Conservation (phyloP, 768 basidiomycete species). For the Termitomyces sp. region DNA sequence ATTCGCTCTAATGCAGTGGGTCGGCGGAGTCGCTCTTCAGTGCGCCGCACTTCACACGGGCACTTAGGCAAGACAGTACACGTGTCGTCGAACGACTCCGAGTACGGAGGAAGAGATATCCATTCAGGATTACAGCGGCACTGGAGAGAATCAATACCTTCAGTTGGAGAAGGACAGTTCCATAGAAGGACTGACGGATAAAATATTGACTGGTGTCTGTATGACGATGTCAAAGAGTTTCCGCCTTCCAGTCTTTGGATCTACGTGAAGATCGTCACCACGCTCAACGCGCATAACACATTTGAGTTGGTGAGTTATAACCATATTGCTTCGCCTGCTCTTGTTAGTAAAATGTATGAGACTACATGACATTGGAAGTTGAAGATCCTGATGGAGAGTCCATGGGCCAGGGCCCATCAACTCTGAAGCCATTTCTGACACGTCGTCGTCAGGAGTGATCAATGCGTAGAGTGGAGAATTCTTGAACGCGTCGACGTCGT, state of each 20-base stretch:
- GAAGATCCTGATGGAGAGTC: slow-evolving; percentile 67
- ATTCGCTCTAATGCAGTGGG: slow-evolving; percentile 25
- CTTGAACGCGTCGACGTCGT: slow-evolving; percentile 57
- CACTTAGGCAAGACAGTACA: slow-evolving; percentile 34
- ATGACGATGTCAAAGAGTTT: slow-evolving; percentile 88
- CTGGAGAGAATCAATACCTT: slow-evolving; percentile 29
- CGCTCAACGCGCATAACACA: slow-evolving; percentile 80
- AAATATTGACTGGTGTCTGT: slow-evolving; percentile 80
- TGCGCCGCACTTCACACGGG: slow-evolving; percentile 37
- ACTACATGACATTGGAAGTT: slow-evolving; percentile 62
- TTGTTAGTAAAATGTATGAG: slow-evolving; percentile 75
- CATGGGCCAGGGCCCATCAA: slow-evolving; percentile 86
- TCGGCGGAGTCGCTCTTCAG: slow-evolving; percentile 3
- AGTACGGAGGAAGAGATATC: slow-evolving; percentile 77
- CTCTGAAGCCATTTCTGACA: slow-evolving; percentile 53
- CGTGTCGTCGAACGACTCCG: slow-evolving; percentile 39
- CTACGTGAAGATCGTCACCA: slow-evolving; percentile 63
- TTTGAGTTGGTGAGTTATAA: slow-evolving; percentile 75
- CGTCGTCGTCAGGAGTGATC: slow-evolving; percentile 43
- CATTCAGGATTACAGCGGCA: slow-evolving; percentile 82
- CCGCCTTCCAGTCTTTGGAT: slow-evolving; percentile 63
- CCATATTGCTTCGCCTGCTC: slow-evolving; percentile 72
- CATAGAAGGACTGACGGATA: slow-evolving; percentile 59
- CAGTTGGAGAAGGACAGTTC: background rate
- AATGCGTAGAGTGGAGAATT: slow-evolving; percentile 64